These are phyloP conservation scores for Mortierella sp. DNA, from an alignment of 371 early-diverging fungal genomes.

Conservation along the genomic window DNA sequence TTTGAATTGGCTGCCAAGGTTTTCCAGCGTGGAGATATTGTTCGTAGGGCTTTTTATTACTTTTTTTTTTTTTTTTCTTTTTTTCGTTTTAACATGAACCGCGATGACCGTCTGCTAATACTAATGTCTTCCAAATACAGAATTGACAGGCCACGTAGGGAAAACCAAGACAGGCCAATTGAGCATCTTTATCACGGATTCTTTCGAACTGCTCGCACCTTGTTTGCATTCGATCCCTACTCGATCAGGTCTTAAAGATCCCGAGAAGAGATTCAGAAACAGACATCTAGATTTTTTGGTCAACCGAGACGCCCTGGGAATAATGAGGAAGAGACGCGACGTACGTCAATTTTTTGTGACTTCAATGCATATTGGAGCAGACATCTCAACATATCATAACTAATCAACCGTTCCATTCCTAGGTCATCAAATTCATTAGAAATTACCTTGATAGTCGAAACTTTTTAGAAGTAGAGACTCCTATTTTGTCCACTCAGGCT, in stretches of 20 bases:
- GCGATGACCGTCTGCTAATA: neutral
- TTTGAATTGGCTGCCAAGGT: slow-evolving; percentile 62
- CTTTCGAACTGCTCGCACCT: slow-evolving; percentile 84
- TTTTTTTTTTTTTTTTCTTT: slow-evolving; percentile 2
- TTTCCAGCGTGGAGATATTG: slow-evolving; percentile 76
- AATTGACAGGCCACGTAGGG: slow-evolving; percentile 81
- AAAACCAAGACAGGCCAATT: slow-evolving; percentile 88
- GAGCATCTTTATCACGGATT: slow-evolving; percentile 75
- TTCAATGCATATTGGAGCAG: neutral
- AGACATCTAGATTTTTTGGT: slow-evolving; percentile 93
- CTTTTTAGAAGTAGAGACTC: slow-evolving; percentile 98
- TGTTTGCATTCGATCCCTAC: slow-evolving; percentile 91
- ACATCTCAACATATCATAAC: neutral
- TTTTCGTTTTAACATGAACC: neutral
- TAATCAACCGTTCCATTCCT: slow-evolving; percentile 27
- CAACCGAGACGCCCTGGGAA: slow-evolving; percentile 74
- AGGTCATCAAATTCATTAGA: slow-evolving; percentile 84
- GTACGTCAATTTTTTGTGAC: slow-evolving; percentile 33
- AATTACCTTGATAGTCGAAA: slow-evolving; percentile 80
- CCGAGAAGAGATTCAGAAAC: slow-evolving; percentile 88
- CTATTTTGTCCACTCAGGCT: slow-evolving; percentile 86
- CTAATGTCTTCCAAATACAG: slow-evolving; percentile 46
- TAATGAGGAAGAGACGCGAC: slow-evolving; percentile 68
- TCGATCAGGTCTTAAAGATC: slow-evolving; percentile 72
- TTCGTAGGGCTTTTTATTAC: slow-evolving; percentile 60